Evolutionary conservation across 352 stramenopile genomes (phyloP), one percentile per base, ranked within the genome.

Genomic region (Globisporangium lucens): DNA sequence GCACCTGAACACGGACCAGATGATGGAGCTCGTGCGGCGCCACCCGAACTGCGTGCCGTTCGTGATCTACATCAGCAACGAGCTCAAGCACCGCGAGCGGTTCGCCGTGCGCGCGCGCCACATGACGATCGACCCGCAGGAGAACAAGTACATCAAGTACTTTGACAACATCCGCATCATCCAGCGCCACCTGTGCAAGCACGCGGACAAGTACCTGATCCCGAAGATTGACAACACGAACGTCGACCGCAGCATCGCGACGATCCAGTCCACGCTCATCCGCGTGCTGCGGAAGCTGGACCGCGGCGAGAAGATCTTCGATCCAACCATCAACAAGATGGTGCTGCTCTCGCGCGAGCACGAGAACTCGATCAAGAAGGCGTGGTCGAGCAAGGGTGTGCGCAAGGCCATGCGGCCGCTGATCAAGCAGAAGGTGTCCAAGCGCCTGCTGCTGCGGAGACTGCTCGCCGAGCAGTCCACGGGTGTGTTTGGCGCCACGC

Each of bases 71-170:
- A 96, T 96, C 63, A 94, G 85, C 36, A 94, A 96, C 53, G 88
- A 96, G 68, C 80, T 89, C 65, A 94, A 94, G 74, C 88, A 96
- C 70, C 86, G 88, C 65, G 86, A 96, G 52, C 79, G 87, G 10
- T 96, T 96, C 36, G 88, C 86, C 27, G 86, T 96, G 22, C 86
- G 88, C 15, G 85, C 88, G 35, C 79, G 87, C 0, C 86, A 96
- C 78, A 96, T 96, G 88, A 96, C 88, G 51, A 90, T 96, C 59
- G 85, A 94, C 62, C 88, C 88, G 13, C 85, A 94, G 68, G 84
- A 90, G 61, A 96, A 96, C 76, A 96, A 96, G 74, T 96, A 96
- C 73, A 96, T 96, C 68, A 91, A 94, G 66, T 89, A 94, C 73
- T 96, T 96, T 68, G 88, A 94, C 72, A 96, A 96, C 66, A 96